Conservation (phyloP, 1,139 yeast genomes). For the Debaryomycetaceae sp. region DNA sequence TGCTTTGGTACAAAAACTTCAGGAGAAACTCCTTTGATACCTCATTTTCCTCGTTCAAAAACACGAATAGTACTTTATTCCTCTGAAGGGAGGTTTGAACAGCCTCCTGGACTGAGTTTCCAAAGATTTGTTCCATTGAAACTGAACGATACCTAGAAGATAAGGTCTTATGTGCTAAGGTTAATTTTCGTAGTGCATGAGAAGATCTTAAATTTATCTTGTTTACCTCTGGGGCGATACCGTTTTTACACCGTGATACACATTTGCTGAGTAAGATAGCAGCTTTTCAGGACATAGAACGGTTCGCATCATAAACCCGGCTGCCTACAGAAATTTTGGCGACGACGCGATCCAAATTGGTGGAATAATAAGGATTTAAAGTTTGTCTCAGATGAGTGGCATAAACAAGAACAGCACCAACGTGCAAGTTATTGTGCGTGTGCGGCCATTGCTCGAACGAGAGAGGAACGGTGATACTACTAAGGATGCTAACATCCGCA, state of each 20-base stretch:
- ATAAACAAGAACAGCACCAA: conserved; percentile 13
- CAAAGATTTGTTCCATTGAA: conserved; percentile 9
- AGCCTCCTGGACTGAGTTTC: conserved; percentile 37
- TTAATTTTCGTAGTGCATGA: no score
- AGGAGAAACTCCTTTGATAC: conserved; percentile 23
- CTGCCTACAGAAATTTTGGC: no score
- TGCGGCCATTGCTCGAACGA: conserved; percentile 40
- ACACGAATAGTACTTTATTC: conserved; percentile 42
- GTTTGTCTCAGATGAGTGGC: neutral
- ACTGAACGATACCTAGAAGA: neutral
- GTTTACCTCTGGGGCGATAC: no score
- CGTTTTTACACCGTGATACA: no score
- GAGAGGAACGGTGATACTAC: conserved; percentile 18
- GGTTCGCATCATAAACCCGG: no score
- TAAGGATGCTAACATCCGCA: conserved; percentile 5
- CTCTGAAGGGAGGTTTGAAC: conserved; percentile 33
- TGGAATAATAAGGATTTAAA: no score
- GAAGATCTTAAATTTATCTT: no score
- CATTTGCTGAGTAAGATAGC: no score
- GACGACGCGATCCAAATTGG: no score
- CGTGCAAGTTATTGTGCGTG: conserved; percentile 46
- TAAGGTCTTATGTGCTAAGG: no score
- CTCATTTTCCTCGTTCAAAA: conserved; percentile 23
- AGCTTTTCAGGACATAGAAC: no score
- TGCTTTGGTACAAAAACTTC: conserved; percentile 10